Percentiles rank a stretch among this genome's conserved stretches.
phyloP scores from a whole-genome alignment of 75 land plant genomes.

The Pseudotsuga menziesii region DNA sequence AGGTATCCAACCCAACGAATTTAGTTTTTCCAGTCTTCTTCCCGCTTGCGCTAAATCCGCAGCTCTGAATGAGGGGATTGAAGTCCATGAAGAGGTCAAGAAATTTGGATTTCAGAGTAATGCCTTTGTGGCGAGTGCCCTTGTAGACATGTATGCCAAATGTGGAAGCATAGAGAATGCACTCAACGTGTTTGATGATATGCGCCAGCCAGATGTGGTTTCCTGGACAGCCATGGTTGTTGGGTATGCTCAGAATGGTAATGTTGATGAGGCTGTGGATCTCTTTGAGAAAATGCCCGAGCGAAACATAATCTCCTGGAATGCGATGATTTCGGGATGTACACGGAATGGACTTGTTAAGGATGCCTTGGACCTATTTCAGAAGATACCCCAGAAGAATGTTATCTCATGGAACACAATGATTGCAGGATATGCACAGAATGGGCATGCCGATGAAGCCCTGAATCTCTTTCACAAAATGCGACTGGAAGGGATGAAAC shows the following conservation, averaged over 20 bases:
- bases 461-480: not conserved
- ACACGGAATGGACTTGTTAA: not conserved
- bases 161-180: conserved; percentile 28
- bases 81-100: conserved; percentile 31
- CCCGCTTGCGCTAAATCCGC: conserved; percentile 20
- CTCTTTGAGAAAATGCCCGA: conserved; percentile 28
- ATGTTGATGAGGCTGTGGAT: conserved; percentile 23
- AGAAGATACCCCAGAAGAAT: conserved; percentile 1
- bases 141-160: conserved; percentile 51
- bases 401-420: conserved; percentile 10
- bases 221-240: conserved; percentile 53
- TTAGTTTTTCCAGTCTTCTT: conserved; percentile 35
- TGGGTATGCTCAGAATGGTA: conserved; percentile 32
- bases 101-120: conserved; percentile 24
- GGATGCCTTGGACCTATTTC: conserved; percentile 10
- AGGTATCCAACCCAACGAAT: conserved; percentile 19
- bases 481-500: conserved; percentile 3
- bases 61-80: conserved; percentile 14
- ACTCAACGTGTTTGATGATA: conserved; percentile 31
- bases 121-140: conserved; percentile 28
- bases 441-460: conserved; percentile 12
- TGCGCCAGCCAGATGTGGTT: conserved; percentile 23
- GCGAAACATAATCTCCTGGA: too few relatives aligned
- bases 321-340: conserved; percentile 6
- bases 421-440: conserved; percentile 14